A percentile compares a stretch with the other conserved stretches of the same genome.
These are phyloP conservation scores for Porodaedalea pini DNA, from an alignment of 1,284 basidiomycete genomes.

Conservation along the genomic window DNA sequence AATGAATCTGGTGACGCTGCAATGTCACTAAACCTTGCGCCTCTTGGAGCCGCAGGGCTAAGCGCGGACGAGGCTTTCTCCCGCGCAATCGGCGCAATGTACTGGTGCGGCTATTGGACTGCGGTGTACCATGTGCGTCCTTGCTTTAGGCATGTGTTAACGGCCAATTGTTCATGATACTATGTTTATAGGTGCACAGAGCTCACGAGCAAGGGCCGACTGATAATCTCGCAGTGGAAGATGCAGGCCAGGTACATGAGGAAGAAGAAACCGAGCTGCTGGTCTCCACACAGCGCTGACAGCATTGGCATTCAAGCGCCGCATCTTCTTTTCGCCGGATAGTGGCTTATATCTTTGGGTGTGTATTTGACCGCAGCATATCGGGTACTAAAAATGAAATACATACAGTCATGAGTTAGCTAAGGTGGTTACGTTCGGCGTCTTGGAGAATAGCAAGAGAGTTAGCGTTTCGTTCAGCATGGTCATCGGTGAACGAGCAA, in stretches of 20 bases:
- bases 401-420: not conserved
- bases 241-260: slow-evolving; percentile 18
- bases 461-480: not conserved
- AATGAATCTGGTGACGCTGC: slow-evolving; percentile 24
- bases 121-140: slow-evolving; percentile 69
- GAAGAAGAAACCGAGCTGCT: slow-evolving; percentile 30
- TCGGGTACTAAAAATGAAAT: not conserved
- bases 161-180: slow-evolving; percentile 17
- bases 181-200: slow-evolving; percentile 20
- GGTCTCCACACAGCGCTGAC: slow-evolving; percentile 39
- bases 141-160: slow-evolving; percentile 14
- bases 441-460: not conserved
- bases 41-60: slow-evolving; percentile 29
- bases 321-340: not conserved
- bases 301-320: slow-evolving; percentile 17
- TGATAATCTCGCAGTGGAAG: slow-evolving; percentile 1
- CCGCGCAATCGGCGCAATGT: slow-evolving; percentile 70
- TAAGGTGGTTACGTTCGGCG: too few relatives aligned
- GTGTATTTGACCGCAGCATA: not conserved
- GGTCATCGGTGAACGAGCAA: too few relatives aligned
- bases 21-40: not conserved
- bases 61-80: slow-evolving; percentile 70
- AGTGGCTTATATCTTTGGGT: not conserved
- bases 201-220: slow-evolving; percentile 23
- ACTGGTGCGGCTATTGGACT: slow-evolving; percentile 82